These are phyloP conservation scores for Curvularia sp. DNA, from an alignment of 2,329 filamentous ascomycete genomes.

Conservation along the genomic window DNA sequence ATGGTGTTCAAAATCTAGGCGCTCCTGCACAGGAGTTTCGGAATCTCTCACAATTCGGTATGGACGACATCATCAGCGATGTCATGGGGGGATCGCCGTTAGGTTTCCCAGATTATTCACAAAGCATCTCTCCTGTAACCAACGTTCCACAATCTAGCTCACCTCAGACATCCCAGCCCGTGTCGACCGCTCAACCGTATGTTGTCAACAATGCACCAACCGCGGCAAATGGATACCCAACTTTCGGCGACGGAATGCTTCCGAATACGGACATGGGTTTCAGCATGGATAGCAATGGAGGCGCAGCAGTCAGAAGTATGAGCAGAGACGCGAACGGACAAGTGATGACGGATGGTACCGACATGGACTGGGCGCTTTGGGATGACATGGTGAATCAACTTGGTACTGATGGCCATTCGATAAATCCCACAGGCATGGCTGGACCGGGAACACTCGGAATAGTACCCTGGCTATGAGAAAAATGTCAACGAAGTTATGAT, in stretches of 20 bases:
- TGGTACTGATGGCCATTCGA: conserved; percentile 49
- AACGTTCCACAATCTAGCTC: background rate
- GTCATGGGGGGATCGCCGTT: conserved; percentile 32
- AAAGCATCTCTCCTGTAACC: background rate
- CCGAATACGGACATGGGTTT: conserved; percentile 33
- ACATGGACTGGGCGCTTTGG: conserved; percentile 58
- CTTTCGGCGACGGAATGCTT: conserved; percentile 24
- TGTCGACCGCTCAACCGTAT: background rate
- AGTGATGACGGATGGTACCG: conserved; percentile 27
- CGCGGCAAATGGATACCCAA: conserved; percentile 23
- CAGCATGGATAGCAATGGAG: conserved; percentile 22
- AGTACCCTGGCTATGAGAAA: conserved; percentile 34
- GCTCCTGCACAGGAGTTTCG: conserved; percentile 28
- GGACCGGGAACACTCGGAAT: conserved; percentile 32
- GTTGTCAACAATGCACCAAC: conserved; percentile 11
- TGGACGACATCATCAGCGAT: conserved; percentile 40
- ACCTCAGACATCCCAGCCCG: background rate
- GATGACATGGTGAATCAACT: conserved; percentile 58
- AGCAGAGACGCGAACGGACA: background rate
- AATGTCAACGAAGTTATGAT: background rate
- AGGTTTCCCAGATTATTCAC: conserved; percentile 10
- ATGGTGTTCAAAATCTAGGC: background rate
- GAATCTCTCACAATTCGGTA: conserved; percentile 30
- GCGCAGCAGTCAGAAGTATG: conserved; percentile 7
- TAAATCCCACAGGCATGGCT: conserved; percentile 16